Base-by-base conservation (phyloP, 2,329 filamentous ascomycete genomes). In the Torrubiellomyces zombiae region DNA sequence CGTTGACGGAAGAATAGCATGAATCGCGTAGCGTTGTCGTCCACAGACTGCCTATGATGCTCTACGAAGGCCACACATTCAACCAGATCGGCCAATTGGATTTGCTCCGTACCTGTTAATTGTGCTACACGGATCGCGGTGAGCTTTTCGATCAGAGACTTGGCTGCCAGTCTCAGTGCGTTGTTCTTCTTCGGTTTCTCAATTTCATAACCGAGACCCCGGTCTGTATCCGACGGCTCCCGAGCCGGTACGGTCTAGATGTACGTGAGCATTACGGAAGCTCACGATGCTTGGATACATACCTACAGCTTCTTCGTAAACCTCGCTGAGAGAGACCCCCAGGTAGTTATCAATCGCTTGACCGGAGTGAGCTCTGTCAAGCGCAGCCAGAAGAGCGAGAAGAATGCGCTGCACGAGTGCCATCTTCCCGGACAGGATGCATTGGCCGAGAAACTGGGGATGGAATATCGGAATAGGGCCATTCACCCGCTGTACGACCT, bases 401-500 rank as follows among this genome's bases (percentile, higher is more conserved):
- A 95, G 50, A 7, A 93, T 71, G 7, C 60, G 61, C 36, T 82
- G 75, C 3, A 89, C 81, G 5, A 82, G 48, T 4, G 51, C 45
- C 17, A 65, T 63, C 44, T 92, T 92, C 1, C 85, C 86, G 12
- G 74, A 67, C 14, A 93, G 58, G 18, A 92, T 81, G 38, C 79
- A 86, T 46, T 94, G 80, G 26, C 79, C 77, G 14, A 95, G 53
- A 30, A 93, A 80, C 40, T 92, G 82, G 0, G 89, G 89, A 40
- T 98, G 86, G 39, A 92, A 98, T 3, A 91, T 63, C 0, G 89
- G 82, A 6, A 95, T 56, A 3, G 85, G 78, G 0, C 82, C 80
- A 41, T 94, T 95, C 24, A 95, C 60, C 32, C 79, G 63, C 36
- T 79, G 77, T 8, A 91, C 79, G 7, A 83, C 66, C 19, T 85